A percentile compares a stretch with the other conserved stretches of the same genome.
These are phyloP conservation scores for Remersonia thermophila DNA, from an alignment of 2,329 filamentous ascomycete genomes.

Conservation along the genomic window DNA sequence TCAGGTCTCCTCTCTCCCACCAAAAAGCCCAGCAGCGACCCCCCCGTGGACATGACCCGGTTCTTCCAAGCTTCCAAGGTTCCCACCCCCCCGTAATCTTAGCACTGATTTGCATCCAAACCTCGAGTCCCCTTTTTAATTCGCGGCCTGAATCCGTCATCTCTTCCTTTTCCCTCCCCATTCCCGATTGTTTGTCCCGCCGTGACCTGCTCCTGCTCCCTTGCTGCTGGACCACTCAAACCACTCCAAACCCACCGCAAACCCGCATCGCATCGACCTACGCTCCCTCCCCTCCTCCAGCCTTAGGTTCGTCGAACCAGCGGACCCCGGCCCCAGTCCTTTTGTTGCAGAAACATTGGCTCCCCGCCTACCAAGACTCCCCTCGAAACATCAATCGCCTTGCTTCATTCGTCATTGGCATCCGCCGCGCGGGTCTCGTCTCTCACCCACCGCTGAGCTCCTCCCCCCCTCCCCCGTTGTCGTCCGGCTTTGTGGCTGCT, in stretches of 20 bases:
- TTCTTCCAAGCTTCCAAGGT: slow-evolving; percentile 12
- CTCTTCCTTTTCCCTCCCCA: slow-evolving; percentile 11
- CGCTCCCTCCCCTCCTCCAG: too few species aligned
- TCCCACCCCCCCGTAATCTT: slow-evolving; percentile 15
- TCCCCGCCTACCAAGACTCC: slow-evolving; percentile 1
- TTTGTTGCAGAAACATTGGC: slow-evolving; percentile 10
- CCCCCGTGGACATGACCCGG: slow-evolving; percentile 1
- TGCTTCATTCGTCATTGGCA: slow-evolving; percentile 14
- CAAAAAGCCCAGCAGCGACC: too few species aligned
- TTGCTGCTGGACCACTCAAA: slow-evolving; percentile 3
- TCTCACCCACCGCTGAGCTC: slow-evolving; percentile 4
- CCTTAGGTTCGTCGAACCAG: neutral
- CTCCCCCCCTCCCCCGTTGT: too few species aligned
- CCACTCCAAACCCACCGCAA: neutral
- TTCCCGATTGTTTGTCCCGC: neutral
- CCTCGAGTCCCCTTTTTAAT: slow-evolving; percentile 12
- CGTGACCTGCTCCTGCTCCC: slow-evolving; percentile 1
- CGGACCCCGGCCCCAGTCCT: slow-evolving; percentile 1
- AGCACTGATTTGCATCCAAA: slow-evolving; percentile 14
- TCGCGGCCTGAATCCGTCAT: slow-evolving; percentile 1
- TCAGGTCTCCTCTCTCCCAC: too few species aligned
- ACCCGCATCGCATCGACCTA: neutral
- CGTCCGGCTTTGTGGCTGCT: too few species aligned
- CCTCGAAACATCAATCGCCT: slow-evolving; percentile 11
- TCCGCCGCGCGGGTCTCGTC: neutral